These are phyloP conservation scores for Podospora australis DNA, from an alignment of 495 filamentous ascomycete genomes.

Conservation along the genomic window DNA sequence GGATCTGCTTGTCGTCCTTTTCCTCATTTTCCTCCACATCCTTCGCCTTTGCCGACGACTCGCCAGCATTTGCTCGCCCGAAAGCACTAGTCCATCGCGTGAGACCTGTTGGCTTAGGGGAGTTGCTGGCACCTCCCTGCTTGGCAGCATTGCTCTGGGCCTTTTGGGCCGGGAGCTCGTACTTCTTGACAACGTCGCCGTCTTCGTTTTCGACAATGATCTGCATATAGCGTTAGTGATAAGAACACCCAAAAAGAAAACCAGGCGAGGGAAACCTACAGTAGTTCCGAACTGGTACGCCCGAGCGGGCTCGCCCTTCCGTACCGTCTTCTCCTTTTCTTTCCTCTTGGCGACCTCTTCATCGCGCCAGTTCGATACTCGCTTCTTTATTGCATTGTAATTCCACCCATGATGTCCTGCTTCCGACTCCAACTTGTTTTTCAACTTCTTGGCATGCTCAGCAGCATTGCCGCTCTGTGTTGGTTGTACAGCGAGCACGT, in stretches of 20 bases:
- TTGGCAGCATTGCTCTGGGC: conserved; percentile 35
- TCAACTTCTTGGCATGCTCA: conserved; percentile 26
- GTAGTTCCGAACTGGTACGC: conserved; percentile 96
- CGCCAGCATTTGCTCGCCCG: conserved; percentile 33
- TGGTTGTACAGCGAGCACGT: conserved; percentile 55
- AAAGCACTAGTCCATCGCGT: conserved; percentile 19
- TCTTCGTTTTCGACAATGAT: conserved; percentile 98
- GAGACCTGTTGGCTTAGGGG: conserved; percentile 4
- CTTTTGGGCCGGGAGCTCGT: conserved; percentile 65
- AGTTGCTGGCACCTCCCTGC: conserved; percentile 11
- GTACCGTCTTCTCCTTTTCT: conserved; percentile 43
- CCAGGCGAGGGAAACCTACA: conserved; percentile 26
- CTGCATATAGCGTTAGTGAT: conserved; percentile 26
- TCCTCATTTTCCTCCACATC: conserved; percentile 47
- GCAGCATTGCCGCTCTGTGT: conserved; percentile 22
- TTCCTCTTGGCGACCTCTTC: conserved; percentile 56
- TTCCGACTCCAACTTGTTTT: conserved; percentile 40
- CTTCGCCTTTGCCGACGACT: conserved; percentile 31
- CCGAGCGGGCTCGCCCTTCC: conserved; percentile 58
- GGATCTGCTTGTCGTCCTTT: conserved; percentile 69
- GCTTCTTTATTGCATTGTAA: conserved; percentile 37
- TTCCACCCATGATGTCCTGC: conserved; percentile 37
- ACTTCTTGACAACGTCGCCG: conserved; percentile 95
- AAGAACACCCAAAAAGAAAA: background rate
- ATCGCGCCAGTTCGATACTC: conserved; percentile 48